Evolutionary conservation across 1,139 yeast species (phyloP), one percentile per base, ranked within the genome.

Genomic region (Yamadazyma sp.): DNA sequence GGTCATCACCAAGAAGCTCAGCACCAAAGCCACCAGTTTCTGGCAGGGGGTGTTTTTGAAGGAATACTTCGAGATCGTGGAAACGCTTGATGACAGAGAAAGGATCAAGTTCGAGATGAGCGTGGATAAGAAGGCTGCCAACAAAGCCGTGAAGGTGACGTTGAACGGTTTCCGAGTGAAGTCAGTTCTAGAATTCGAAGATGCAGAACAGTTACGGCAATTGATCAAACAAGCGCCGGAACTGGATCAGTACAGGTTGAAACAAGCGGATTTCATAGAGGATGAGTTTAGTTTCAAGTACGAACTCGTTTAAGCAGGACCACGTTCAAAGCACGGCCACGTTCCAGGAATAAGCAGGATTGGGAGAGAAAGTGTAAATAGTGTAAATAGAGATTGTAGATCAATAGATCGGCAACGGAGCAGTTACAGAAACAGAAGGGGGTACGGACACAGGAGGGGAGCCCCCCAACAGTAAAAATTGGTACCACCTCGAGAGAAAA

Each of bases 1-100:
- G 30, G 43, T 58, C 16, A 55, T 59, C 27, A 60, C 58, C 35
- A 58, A 55, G 34, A 53, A 54, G 34, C 47, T 58, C 1, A 65
- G 60, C 34, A 43, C 45, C 17, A 52, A 56, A 14, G 60, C 73
- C 1, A 48, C 49, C 15, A 53, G 58, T 35, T 71, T 69, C 44
- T 71, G 76, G 76, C 62, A 61, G 44, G 73, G 73, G 1, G 47
- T 60, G 8, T 65, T 70, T 35, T 53, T 71, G 30, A 55, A 54
- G 35, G 58, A 57, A 32, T 69, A 68, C 42, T 46, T 55, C 32
- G 42, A 48, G 27, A 46, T 62, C 2, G 28, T 34, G 1, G 34
- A 50, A 1, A 17, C 16, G 9, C 7, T 34, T 11, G 25, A 33
- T 5, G 23, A 29, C n/a, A 31, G 36, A 16, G 58, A 55, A 9